Percentiles rank a stretch among this genome's conserved stretches.
phyloP scores from a whole-genome alignment of 78 protist genomes.

The Isochrysis galbana region DNA sequence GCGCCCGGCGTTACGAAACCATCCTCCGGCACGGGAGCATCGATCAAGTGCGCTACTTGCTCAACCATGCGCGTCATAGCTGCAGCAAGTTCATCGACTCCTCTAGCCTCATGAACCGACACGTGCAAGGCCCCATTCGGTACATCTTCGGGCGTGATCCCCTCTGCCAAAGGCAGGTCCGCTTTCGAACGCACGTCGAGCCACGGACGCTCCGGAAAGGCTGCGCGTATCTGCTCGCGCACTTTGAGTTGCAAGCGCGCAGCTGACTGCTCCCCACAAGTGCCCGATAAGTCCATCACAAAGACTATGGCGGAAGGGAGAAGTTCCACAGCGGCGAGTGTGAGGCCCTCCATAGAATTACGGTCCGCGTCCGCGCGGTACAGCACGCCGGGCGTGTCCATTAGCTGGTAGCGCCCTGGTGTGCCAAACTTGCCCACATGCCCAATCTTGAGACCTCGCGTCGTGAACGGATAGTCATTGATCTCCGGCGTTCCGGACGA shows the following conservation, averaged over 20 bases:
- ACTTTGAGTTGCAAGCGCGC: background rate
- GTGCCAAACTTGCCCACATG: background rate
- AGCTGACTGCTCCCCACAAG: background rate
- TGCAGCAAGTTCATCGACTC: background rate
- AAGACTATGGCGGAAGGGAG: background rate
- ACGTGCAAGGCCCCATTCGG: background rate
- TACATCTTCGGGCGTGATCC: background rate
- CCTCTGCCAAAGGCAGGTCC: constrained; percentile 2
- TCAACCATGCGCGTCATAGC: background rate
- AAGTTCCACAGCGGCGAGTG: background rate
- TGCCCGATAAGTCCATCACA: constrained; percentile 2
- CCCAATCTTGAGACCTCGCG: background rate
- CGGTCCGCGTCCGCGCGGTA: background rate
- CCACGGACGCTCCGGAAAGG: background rate
- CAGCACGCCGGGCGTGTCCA: constrained; percentile 32
- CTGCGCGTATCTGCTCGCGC: background rate
- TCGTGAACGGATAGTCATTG: constrained; percentile 9
- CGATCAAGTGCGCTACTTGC: no score
- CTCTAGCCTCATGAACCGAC: background rate
- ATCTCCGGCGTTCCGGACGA: constrained; percentile 14
- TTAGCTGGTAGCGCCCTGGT: background rate
- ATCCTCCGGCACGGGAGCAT: no score
- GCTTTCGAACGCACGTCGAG: constrained; percentile 20
- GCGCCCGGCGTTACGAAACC: no score
- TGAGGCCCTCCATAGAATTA: constrained; percentile 13